Conservation (phyloP, 208 protist species). For the Crithidia expoeki region DNA sequence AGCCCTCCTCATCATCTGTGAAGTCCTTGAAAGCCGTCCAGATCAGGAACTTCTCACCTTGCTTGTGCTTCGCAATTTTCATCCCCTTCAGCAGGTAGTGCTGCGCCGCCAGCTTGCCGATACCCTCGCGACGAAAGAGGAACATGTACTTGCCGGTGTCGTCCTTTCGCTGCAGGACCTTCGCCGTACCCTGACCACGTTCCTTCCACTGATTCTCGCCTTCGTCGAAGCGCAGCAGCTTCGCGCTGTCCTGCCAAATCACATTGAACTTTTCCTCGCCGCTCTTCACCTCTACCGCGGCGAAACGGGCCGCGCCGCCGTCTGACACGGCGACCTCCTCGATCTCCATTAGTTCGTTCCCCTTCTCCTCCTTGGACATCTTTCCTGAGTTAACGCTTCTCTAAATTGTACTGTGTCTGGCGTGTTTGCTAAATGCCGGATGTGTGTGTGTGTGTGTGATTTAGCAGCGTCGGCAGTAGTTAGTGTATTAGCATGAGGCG, state of each 20-base stretch:
- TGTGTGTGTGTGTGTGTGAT: background rate
- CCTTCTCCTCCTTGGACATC: slow-evolving; percentile 61
- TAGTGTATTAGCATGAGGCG: too few species aligned
- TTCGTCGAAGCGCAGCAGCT: slow-evolving; percentile 92
- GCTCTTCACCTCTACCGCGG: slow-evolving; percentile 80
- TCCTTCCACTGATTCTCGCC: slow-evolving; percentile 94
- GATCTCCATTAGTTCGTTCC: slow-evolving; percentile 89
- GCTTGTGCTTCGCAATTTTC: slow-evolving; percentile 70
- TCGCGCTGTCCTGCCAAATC: slow-evolving; percentile 70
- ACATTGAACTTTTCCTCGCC: slow-evolving; percentile 87
- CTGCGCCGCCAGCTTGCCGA: slow-evolving; percentile 87
- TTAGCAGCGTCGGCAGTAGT: too few species aligned
- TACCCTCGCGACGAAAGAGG: slow-evolving; percentile 86
- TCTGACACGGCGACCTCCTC: slow-evolving; percentile 90
- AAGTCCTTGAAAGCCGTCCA: slow-evolving; percentile 87
- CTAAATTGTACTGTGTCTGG: slow-evolving; percentile 4
- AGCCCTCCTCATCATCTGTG: slow-evolving; percentile 88
- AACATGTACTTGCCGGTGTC: slow-evolving; percentile 73
- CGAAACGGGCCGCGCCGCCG: slow-evolving; percentile 80
- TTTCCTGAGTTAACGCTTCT: background rate
- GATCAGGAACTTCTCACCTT: slow-evolving; percentile 75
- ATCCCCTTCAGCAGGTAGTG: slow-evolving; percentile 86
- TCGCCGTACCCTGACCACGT: slow-evolving; percentile 81
- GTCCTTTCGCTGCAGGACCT: slow-evolving; percentile 82
- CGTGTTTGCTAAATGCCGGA: background rate